Percentiles rank a stretch among this genome's conserved stretches.
phyloP scores from a whole-genome alignment of 495 filamentous ascomycete genomes.

The Margaritispora aquatica region DNA sequence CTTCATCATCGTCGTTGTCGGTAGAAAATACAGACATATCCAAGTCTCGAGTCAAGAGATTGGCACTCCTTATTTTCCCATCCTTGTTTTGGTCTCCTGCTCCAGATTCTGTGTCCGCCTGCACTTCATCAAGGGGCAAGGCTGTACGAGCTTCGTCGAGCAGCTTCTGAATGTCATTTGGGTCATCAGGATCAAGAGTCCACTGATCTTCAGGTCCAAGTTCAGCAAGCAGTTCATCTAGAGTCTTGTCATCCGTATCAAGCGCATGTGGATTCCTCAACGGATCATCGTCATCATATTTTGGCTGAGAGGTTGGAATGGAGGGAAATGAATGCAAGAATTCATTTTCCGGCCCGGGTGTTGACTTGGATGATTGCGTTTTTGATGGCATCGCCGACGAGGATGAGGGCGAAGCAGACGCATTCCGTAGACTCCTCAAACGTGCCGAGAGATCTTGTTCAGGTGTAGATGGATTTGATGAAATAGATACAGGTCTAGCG shows the following conservation, averaged over 20 bases:
- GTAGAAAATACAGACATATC: constrained; percentile 24
- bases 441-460: constrained; percentile 28
- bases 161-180: constrained; percentile 23
- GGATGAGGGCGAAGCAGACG: constrained; percentile 13
- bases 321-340: neutral
- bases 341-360: neutral
- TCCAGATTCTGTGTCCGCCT: neutral
- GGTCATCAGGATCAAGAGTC: constrained; percentile 25
- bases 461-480: constrained; percentile 8
- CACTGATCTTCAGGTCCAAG: constrained; percentile 31
- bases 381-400: neutral
- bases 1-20: constrained; percentile 8
- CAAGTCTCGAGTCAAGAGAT: constrained; percentile 14
- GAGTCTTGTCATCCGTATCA: constrained; percentile 18
- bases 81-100: neutral
- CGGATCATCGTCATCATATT: constrained; percentile 16
- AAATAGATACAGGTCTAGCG: constrained; percentile 1
- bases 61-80: neutral
- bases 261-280: constrained; percentile 1
- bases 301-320: neutral
- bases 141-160: constrained; percentile 25
- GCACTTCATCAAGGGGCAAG: constrained; percentile 8
- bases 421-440: constrained; percentile 25
- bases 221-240: constrained; percentile 34
- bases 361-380: neutral